Percentiles rank a stretch among this genome's conserved stretches.
Evolutionary conservation across 2,329 filamentous ascomycete genomes (phyloP).

Genomic region (Aschersonia sp.): DNA sequence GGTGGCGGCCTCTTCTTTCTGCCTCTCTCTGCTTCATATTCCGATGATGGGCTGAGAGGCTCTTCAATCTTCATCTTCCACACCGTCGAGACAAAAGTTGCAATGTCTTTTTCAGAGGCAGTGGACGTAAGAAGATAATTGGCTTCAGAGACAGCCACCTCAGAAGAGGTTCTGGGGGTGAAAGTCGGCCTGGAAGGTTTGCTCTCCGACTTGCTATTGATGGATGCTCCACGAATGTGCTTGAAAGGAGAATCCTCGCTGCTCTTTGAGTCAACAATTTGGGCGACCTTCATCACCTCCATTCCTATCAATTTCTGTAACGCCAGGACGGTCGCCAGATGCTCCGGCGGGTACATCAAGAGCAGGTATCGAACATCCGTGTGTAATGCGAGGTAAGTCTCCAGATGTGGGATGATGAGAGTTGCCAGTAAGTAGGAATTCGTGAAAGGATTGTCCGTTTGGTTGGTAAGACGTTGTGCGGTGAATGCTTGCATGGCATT

Average conservation of each 20-base stretch:
- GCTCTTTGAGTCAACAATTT: slow-evolving; percentile 33
- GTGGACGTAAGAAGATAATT: slow-evolving; percentile 42
- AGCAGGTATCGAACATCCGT: slow-evolving; percentile 39
- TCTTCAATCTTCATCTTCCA: slow-evolving; percentile 23
- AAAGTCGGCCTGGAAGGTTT: slow-evolving; percentile 9
- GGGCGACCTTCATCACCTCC: slow-evolving; percentile 42
- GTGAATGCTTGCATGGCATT: slow-evolving; percentile 45
- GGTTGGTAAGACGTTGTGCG: slow-evolving; percentile 31
- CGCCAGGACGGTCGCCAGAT: slow-evolving; percentile 40
- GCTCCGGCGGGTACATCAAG: slow-evolving; percentile 41
- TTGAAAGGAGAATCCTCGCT: slow-evolving; percentile 21
- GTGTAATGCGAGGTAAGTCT: slow-evolving; percentile 41
- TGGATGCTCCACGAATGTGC: slow-evolving; percentile 21
- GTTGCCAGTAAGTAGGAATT: slow-evolving; percentile 40
- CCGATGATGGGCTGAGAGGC: slow-evolving; percentile 20
- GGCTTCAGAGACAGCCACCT: slow-evolving; percentile 29
- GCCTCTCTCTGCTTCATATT: slow-evolving; percentile 13
- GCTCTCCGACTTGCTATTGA: slow-evolving; percentile 11
- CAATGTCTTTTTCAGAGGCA: slow-evolving; percentile 38
- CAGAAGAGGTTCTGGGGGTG: slow-evolving; percentile 12
- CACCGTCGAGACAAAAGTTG: slow-evolving; percentile 36
- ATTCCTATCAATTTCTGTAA: slow-evolving; percentile 41
- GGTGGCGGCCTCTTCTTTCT: slow-evolving; percentile 11
- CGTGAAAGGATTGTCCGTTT: slow-evolving; percentile 38
- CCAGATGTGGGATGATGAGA: slow-evolving; percentile 44